These are phyloP conservation scores for Kuraishia borneana DNA, from an alignment of 805 yeast genomes.

Conservation along the genomic window DNA sequence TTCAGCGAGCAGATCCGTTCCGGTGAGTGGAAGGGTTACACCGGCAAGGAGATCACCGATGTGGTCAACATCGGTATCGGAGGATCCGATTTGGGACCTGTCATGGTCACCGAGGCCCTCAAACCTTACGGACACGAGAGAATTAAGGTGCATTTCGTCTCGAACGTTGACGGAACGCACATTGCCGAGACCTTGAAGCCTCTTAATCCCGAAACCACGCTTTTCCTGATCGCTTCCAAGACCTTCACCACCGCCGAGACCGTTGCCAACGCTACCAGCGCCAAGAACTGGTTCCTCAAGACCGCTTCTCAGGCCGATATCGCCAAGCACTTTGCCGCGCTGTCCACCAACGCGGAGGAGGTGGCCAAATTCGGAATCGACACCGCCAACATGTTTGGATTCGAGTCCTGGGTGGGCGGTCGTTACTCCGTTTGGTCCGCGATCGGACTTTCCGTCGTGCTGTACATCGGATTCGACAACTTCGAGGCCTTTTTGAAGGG, in stretches of 20 bases:
- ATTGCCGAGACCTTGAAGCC: slow-evolving; percentile 79
- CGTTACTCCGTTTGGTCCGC: slow-evolving; percentile 99
- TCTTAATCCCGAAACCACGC: slow-evolving; percentile 81
- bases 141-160: slow-evolving; percentile 81
- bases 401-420: slow-evolving; percentile 99
- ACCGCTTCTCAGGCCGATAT: slow-evolving; percentile 61
- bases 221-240: slow-evolving; percentile 89
- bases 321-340: slow-evolving; percentile 96
- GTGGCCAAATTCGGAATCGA: slow-evolving; percentile 95
- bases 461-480: slow-evolving; percentile 92
- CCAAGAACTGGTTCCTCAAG: slow-evolving; percentile 84
- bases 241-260: slow-evolving; percentile 99
- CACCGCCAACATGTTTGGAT: slow-evolving; percentile 96
- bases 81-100: slow-evolving; percentile 98
- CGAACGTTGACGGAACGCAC: slow-evolving; percentile 98
- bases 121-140: slow-evolving; percentile 75
- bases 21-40: slow-evolving; percentile 94
- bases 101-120: slow-evolving; percentile 97
- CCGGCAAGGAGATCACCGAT: slow-evolving; percentile 89
- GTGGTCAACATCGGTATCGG: slow-evolving; percentile 98
- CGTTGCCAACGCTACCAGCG: slow-evolving; percentile 89
- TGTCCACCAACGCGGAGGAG: slow-evolving; percentile 85
- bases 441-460: slow-evolving; percentile 90
- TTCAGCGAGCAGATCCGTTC: slow-evolving; percentile 84
- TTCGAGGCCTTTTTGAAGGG: slow-evolving; percentile 89